Percentiles rank a stretch among this genome's conserved stretches.
These are phyloP conservation scores for Mortierella sp. DNA, from an alignment of 371 early-diverging fungal species.

Conservation along the genomic window DNA sequence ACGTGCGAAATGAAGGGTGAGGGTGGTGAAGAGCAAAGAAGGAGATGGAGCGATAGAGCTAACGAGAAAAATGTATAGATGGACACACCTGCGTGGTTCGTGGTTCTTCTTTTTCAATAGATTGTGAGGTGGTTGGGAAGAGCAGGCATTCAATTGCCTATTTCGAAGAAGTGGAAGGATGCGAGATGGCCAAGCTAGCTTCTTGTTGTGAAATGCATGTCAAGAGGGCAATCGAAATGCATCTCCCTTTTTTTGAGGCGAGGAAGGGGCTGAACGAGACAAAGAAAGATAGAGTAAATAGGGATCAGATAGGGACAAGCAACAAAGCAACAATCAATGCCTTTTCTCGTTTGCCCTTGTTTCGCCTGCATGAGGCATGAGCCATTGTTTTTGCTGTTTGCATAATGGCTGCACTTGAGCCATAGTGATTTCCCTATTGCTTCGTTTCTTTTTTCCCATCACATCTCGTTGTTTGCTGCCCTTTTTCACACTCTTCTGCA, in stretches of 20 bases:
- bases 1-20: neutral
- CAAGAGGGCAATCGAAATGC: no score
- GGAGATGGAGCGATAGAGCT: neutral
- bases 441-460: conserved; percentile 1
- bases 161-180: neutral
- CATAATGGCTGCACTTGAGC: no score
- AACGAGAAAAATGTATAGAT: neutral
- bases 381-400: neutral
- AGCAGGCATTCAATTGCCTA: neutral
- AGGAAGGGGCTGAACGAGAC: neutral
- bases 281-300: neutral
- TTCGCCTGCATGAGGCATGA: neutral
- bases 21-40: neutral
- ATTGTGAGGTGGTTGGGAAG: neutral
- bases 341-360: neutral
- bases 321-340: no score
- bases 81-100: neutral
- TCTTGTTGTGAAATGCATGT: neutral
- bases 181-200: neutral
- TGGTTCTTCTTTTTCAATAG: neutral
- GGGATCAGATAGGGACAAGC: no score
- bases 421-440: neutral
- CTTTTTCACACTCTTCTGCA: neutral
- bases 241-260: no score
- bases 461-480: neutral